A percentile compares a stretch with the other conserved stretches of the same genome.
Conservation (phyloP, 331 rosid genomes). For the Stylosanthes scabra region DNA sequence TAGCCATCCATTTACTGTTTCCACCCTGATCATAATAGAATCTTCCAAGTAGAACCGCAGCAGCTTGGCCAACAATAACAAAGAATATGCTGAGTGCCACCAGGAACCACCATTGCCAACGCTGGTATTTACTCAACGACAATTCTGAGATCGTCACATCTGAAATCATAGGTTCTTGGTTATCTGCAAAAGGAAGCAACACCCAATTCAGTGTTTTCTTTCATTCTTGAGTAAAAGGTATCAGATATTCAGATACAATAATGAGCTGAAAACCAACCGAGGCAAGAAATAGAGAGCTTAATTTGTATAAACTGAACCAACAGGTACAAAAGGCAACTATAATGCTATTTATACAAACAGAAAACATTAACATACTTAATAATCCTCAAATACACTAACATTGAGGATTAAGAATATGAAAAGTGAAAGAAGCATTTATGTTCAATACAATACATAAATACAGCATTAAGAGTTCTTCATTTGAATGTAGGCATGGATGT, state of each 20-base stretch:
- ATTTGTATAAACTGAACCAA: too few species aligned
- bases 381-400: neutral
- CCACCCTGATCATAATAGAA: constrained; percentile 58
- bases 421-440: constrained; percentile 9
- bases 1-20: constrained; percentile 59
- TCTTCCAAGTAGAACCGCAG: constrained; percentile 55
- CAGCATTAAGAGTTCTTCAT: constrained; percentile 1
- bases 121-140: constrained; percentile 41
- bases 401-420: neutral
- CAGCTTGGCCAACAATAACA: constrained; percentile 47
- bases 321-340: too few species aligned
- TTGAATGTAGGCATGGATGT: neutral
- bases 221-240: too few species aligned
- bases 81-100: constrained; percentile 46
- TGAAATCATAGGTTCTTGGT: constrained; percentile 46
- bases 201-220: neutral
- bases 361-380: too few species aligned
- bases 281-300: too few species aligned
- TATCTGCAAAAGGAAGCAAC: constrained; percentile 36
- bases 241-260: too few species aligned
- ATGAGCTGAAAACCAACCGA: too few species aligned
- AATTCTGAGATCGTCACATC: constrained; percentile 29
- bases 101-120: constrained; percentile 58
- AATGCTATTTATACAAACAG: too few species aligned
- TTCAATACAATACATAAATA: neutral